phyloP scores from a whole-genome alignment of 2,329 filamentous ascomycete species.

The Aureobasidium zeae region DNA sequence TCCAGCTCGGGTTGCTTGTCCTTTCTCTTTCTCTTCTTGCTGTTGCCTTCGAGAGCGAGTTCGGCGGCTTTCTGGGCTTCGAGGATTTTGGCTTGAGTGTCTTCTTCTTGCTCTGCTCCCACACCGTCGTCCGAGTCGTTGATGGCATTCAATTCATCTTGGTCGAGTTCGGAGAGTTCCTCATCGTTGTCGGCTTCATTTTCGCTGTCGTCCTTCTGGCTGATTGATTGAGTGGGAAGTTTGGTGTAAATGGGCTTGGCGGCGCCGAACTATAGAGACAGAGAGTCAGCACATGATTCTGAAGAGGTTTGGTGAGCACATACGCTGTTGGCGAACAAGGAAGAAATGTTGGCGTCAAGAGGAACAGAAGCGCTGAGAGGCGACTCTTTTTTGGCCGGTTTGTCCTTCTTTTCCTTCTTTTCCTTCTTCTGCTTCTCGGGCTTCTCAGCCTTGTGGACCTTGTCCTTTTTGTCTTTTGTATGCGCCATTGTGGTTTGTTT shows the following conservation, averaged over 20 bases:
- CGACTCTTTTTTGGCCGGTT: background rate
- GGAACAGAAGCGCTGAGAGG: background rate
- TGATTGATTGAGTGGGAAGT: slow-evolving; percentile 14
- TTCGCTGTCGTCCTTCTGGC: slow-evolving; percentile 19
- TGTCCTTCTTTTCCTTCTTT: background rate
- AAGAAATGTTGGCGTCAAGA: slow-evolving; percentile 37
- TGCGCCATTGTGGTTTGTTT: slow-evolving; percentile 4
- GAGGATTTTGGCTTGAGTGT: slow-evolving; percentile 22
- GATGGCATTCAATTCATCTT: slow-evolving; percentile 21
- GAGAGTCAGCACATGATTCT: background rate
- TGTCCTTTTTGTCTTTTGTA: slow-evolving; percentile 9
- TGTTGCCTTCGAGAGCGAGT: slow-evolving; percentile 24
- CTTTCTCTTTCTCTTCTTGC: slow-evolving; percentile 51
- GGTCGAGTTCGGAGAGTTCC: slow-evolving; percentile 22
- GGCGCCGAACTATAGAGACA: slow-evolving; percentile 1
- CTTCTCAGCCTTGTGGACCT: too few relatives aligned
- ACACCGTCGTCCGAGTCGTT: slow-evolving; percentile 30
- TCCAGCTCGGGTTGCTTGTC: slow-evolving; percentile 22
- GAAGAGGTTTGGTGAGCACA: background rate
- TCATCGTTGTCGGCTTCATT: slow-evolving; percentile 27
- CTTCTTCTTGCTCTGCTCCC: slow-evolving; percentile 25
- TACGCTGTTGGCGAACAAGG: slow-evolving; percentile 38
- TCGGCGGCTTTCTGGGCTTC: slow-evolving; percentile 21
- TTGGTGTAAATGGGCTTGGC: slow-evolving; percentile 6
- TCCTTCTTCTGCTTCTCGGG: slow-evolving; percentile 9